These are phyloP conservation scores for Coemansia sp. DNA, from an alignment of 371 early-diverging fungal species.

Conservation along the genomic window DNA sequence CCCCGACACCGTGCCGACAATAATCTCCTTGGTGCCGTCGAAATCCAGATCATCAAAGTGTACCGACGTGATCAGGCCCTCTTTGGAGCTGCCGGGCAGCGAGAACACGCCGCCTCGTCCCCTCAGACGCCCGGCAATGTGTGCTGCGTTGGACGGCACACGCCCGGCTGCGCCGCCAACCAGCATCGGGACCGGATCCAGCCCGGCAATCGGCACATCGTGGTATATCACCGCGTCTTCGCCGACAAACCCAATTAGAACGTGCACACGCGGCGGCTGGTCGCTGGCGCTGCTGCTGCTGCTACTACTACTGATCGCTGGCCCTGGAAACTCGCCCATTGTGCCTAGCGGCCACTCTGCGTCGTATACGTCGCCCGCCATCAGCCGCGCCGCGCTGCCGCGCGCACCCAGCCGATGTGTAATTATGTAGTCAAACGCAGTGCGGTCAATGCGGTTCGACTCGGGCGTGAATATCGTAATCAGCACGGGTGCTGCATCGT, in stretches of 20 bases:
- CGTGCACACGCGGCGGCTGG: constrained; percentile 33
- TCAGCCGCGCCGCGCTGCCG: constrained; percentile 4
- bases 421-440: constrained; percentile 30
- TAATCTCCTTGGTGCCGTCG: constrained; percentile 68
- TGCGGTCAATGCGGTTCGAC: constrained; percentile 25
- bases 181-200: constrained; percentile 48
- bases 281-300: neutral
- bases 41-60: constrained; percentile 75
- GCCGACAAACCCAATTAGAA: constrained; percentile 42
- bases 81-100: constrained; percentile 37
- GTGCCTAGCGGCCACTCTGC: constrained; percentile 41
- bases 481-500: constrained; percentile 47
- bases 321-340: constrained; percentile 12
- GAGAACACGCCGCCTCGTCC: constrained; percentile 46
- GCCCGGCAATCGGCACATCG: constrained; percentile 43
- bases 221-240: constrained; percentile 49
- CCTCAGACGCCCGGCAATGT: constrained; percentile 32
- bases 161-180: constrained; percentile 34
- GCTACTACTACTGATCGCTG: neutral
- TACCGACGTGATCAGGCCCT: constrained; percentile 58
- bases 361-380: constrained; percentile 32
- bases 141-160: constrained; percentile 28
- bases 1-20: constrained; percentile 73
- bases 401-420: constrained; percentile 13
- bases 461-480: constrained; percentile 43